Evolutionary conservation across 2,329 filamentous ascomycete species (phyloP), one percentile per base, ranked within the genome.

Genomic region (Parasarocladium wereldwijsianum): DNA sequence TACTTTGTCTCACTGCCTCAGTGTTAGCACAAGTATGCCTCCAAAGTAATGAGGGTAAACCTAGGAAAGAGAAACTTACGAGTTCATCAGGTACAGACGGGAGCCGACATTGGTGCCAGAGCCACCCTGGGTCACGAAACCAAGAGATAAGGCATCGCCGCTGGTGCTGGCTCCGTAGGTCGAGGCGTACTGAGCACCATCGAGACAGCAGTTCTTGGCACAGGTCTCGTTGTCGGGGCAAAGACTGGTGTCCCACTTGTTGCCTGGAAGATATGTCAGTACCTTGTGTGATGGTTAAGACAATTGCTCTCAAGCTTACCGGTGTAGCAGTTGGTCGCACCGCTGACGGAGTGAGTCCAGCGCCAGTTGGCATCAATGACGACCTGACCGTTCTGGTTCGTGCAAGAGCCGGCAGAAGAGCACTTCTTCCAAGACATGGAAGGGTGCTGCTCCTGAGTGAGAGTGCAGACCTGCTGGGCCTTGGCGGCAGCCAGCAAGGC

Each of bases 31-130:
- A n/a, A n/a, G n/a, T n/a, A n/a, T n/a, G n/a, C n/a, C n/a, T n/a
- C n/a, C n/a, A n/a, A n/a, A n/a, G n/a, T n/a, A n/a, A n/a, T n/a
- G n/a, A n/a, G n/a, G n/a, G n/a, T n/a, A n/a, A n/a, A n/a, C n/a
- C n/a, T n/a, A n/a, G n/a, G n/a, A n/a, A n/a, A n/a, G n/a, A n/a
- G 17, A 3, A 8, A 8, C 28, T 23, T 30, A 30, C 28, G 58
- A 53, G 36, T 61, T 58, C 54, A 77, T 60, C 32, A 77, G 56
- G 44, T 73, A 78, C 20, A 73, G 47, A 35, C 73, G 61, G 8
- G 67, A 54, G 13, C 52, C 54, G 19, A 54, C 40, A 39, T 57
- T 60, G 35, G 42, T 51, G 22, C 43, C 48, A 43, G 55, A 58
- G 15, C 47, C 43, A 44, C 54, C 50, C 44, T 64, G 56, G 34